A percentile compares a stretch with the other conserved stretches of the same genome.
Evolutionary conservation across 805 yeast genomes (phyloP).

Genomic region (Cephaloascus albidus): DNA sequence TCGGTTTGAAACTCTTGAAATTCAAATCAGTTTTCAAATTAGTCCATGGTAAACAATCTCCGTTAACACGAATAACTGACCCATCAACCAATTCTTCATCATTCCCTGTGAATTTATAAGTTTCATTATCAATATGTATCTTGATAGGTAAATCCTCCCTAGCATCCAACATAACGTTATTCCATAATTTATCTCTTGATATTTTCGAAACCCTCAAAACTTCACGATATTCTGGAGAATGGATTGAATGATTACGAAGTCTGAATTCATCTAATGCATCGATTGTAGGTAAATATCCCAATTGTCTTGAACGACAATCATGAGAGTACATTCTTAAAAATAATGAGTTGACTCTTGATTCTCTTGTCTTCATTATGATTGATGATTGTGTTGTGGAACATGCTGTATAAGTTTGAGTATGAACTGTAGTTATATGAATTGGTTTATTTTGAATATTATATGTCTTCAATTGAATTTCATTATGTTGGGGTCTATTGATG

Average conservation of each 20-base stretch:
- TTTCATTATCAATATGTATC: constrained; percentile 11
- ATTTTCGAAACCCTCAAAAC: constrained; percentile 24
- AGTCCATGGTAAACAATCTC: constrained; percentile 15
- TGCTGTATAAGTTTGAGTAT: not conserved
- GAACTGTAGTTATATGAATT: not conserved
- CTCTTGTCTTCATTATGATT: constrained; percentile 17
- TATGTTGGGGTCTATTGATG: not conserved
- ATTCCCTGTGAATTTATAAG: not conserved
- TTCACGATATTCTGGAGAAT: not conserved
- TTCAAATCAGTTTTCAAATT: constrained; percentile 1
- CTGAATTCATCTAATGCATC: constrained; percentile 11
- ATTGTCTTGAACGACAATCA: constrained; percentile 31
- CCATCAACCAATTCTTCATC: constrained; percentile 1
- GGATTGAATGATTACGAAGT: not conserved
- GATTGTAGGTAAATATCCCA: constrained; percentile 18
- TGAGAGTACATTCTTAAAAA: constrained; percentile 41
- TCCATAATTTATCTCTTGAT: constrained; percentile 44
- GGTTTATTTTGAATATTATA: not conserved
- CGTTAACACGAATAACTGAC: constrained; percentile 11
- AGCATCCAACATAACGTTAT: constrained; percentile 42
- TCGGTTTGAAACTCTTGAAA: constrained; percentile 11
- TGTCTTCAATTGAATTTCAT: not conserved
- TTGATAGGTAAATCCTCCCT: constrained; percentile 30
- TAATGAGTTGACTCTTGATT: constrained; percentile 38
- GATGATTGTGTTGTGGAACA: not conserved